Evolutionary conservation across 140 eudicot genomes (phyloP).

Genomic region (Senecio squalidus): DNA sequence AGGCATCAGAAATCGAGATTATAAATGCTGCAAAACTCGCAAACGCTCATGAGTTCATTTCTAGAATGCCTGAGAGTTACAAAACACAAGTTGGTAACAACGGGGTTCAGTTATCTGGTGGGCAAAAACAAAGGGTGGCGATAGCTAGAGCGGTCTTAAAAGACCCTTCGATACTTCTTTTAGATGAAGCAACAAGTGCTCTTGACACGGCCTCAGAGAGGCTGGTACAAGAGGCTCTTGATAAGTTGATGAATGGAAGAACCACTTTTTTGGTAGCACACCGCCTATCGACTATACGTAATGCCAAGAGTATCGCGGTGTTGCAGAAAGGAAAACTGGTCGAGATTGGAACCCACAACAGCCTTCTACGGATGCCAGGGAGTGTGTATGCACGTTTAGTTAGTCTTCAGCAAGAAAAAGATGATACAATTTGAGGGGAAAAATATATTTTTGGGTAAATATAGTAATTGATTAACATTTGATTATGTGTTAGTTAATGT

Average conservation of each 20-base stretch:
- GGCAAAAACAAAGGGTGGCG: constrained; percentile 92
- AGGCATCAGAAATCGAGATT: constrained; percentile 65
- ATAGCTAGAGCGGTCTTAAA: constrained; percentile 79
- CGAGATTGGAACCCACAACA: constrained; percentile 64
- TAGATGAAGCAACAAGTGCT: constrained; percentile 97
- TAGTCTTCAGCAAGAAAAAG: constrained; percentile 47
- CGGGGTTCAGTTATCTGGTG: constrained; percentile 81
- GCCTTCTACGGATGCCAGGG: constrained; percentile 34
- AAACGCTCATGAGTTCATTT: constrained; percentile 69
- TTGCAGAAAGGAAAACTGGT: constrained; percentile 58
- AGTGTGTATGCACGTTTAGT: constrained; percentile 56
- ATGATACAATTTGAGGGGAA: constrained; percentile 3
- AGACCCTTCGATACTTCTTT: constrained; percentile 60
- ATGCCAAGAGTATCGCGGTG: constrained; percentile 65
- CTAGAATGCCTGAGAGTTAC: constrained; percentile 67
- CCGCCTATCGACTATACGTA: constrained; percentile 61
- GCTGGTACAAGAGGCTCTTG: constrained; percentile 74
- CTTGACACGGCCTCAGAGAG: constrained; percentile 64
- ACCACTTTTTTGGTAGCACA: constrained; percentile 76
- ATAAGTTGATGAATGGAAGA: constrained; percentile 60
- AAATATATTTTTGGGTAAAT: not conserved
- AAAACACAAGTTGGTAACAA: constrained; percentile 58
- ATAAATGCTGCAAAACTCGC: constrained; percentile 78
- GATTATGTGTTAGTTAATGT: too few species aligned
- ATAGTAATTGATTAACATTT: too few species aligned